A percentile compares a stretch with the other conserved stretches of the same genome.
These are phyloP conservation scores for Apiospora rasikravindrae DNA, from an alignment of 2,329 filamentous ascomycete species.

Conservation along the genomic window DNA sequence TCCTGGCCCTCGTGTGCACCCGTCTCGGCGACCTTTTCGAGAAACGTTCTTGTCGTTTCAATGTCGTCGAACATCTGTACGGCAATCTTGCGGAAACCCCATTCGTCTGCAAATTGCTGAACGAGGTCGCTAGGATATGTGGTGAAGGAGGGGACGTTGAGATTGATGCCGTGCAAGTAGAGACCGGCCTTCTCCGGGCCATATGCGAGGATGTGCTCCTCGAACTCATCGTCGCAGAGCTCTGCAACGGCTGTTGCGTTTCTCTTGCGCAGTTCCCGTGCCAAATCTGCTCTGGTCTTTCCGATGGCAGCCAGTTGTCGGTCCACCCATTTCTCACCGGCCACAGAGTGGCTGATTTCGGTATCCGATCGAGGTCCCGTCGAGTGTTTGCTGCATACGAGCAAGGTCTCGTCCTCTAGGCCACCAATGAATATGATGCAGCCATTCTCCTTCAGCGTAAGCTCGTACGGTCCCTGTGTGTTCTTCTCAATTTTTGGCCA, in stretches of 20 bases:
- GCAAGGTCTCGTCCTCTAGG: conserved; percentile 82
- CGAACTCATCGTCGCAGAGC: conserved; percentile 93
- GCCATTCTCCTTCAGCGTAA: conserved; percentile 98
- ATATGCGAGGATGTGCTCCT: conserved; percentile 96
- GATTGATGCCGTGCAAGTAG: conserved; percentile 94
- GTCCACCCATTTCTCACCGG: conserved; percentile 82
- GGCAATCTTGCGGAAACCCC: conserved; percentile 92
- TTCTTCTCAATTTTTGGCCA: conserved; percentile 79
- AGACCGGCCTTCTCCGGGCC: conserved; percentile 81
- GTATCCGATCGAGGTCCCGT: conserved; percentile 79
- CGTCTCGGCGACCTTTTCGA: conserved; percentile 85
- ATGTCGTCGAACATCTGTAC: conserved; percentile 80
- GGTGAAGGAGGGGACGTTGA: conserved; percentile 89
- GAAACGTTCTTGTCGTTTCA: conserved; percentile 74
- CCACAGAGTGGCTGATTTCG: conserved; percentile 79
- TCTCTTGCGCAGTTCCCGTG: conserved; percentile 73
- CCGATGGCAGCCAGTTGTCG: conserved; percentile 78
- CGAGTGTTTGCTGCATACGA: conserved; percentile 99
- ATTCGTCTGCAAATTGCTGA: conserved; percentile 85
- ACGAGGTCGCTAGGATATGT: conserved; percentile 86
- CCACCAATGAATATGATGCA: conserved; percentile 98
- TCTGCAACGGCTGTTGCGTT: conserved; percentile 97
- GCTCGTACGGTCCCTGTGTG: conserved; percentile 87
- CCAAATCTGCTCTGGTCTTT: conserved; percentile 79
- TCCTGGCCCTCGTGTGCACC: conserved; percentile 90